phyloP scores from a whole-genome alignment of 2,329 filamentous ascomycete genomes.

The Pseudogymnoascus sp. region DNA sequence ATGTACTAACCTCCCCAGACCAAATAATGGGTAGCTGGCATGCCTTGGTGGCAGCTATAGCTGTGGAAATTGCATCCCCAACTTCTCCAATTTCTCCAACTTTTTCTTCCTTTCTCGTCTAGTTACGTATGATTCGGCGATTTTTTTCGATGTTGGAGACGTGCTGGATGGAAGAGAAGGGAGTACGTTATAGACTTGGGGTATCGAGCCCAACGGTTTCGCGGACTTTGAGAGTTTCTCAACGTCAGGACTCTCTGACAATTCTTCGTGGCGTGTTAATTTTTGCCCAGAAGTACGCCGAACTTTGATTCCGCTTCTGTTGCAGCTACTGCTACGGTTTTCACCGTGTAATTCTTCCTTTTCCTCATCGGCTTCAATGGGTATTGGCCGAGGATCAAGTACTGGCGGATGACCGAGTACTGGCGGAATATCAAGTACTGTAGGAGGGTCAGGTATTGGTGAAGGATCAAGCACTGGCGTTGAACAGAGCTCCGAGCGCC shows the following conservation, averaged over 20 bases:
- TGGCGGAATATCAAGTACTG: background rate
- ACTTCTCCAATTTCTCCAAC: background rate
- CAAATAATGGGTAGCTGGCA: background rate
- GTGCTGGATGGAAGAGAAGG: conserved; percentile 4
- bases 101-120: background rate
- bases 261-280: background rate
- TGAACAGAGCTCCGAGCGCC: background rate
- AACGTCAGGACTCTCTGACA: background rate
- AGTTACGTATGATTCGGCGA: background rate
- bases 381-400: background rate
- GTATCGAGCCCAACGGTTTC: background rate
- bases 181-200: background rate
- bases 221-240: background rate
- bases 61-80: background rate
- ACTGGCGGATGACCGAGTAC: background rate
- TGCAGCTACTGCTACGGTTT: background rate
- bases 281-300: background rate
- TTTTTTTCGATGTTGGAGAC: background rate
- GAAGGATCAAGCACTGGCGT: background rate
- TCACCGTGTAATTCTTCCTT: background rate
- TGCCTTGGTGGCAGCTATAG: background rate
- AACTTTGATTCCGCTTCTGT: background rate
- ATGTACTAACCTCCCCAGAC: background rate
- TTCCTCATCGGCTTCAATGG: background rate
- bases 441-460: background rate